Conservation (phyloP, 805 yeast species). For the Ogataea trehalophila region DNA sequence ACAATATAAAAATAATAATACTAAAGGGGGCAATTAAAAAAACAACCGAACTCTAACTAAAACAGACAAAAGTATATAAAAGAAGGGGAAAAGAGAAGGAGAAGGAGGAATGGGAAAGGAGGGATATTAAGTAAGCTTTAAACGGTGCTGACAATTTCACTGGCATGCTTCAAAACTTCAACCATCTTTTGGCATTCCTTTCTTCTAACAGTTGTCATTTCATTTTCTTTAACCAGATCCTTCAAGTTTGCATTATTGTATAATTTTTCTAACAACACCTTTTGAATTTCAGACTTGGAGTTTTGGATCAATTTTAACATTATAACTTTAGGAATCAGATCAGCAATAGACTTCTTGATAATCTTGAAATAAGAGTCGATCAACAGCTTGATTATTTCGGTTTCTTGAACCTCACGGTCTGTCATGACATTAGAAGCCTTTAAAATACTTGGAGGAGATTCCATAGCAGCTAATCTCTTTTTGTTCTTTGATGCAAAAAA, state of each 20-base stretch:
- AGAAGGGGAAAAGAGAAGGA: too few species aligned
- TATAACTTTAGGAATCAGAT: constrained; percentile 90
- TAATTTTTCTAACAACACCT: constrained; percentile 79
- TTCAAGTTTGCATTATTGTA: constrained; percentile 72
- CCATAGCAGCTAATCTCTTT: constrained; percentile 91
- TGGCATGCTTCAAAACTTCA: constrained; percentile 82
- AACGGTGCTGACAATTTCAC: constrained; percentile 80
- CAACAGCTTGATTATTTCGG: constrained; percentile 91
- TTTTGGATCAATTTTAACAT: constrained; percentile 85
- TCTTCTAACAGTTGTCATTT: constrained; percentile 88
- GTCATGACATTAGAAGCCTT: constrained; percentile 91
- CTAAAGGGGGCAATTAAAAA: too few species aligned
- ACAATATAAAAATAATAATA: too few species aligned
- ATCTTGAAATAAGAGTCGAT: constrained; percentile 87
- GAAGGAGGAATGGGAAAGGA: not conserved
- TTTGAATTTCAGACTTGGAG: constrained; percentile 86
- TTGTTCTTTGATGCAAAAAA: constrained; percentile 90
- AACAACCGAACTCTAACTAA: too few species aligned
- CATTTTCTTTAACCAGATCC: constrained; percentile 86
- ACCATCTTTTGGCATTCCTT: constrained; percentile 95
- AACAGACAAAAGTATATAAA: too few species aligned
- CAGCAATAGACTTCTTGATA: constrained; percentile 90
- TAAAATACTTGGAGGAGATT: constrained; percentile 93
- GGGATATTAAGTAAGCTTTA: constrained; percentile 16
- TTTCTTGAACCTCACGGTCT: constrained; percentile 93